Evolutionary conservation across 495 filamentous ascomycete species (phyloP), one percentile per base, ranked within the genome.

Genomic region (Tuber brumale): DNA sequence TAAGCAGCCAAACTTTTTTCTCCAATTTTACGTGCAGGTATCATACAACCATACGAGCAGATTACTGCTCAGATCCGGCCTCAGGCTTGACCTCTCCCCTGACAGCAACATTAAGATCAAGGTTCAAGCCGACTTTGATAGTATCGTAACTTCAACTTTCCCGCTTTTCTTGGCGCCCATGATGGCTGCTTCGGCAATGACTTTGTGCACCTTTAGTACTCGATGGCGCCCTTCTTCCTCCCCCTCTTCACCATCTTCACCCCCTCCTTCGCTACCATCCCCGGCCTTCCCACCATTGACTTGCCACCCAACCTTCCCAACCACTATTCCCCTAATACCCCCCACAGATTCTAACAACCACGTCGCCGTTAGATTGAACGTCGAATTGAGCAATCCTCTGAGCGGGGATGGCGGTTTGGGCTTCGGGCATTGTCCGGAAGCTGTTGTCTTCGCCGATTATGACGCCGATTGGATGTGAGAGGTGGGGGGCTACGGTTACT

Each of bases 131-230:
- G 74, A 97, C 92, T 80, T 93, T 94, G 76, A 99, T 88, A 83
- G n/a, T n/a, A n/a, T n/a, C n/a, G 92, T 95, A 71, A 98, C 90
- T 88, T 98, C 95, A 77, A 98, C 90, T 87, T 95, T 97, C 78
- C 88, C 88, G 51, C 92, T 92, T 87, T 94, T 94, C 89, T 93
- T 93, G 74, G 94, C 89, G 75, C 87, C 92, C 85, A 88, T 91
- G 81, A 98, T 84, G 44, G 90, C 92, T 18, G 93, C 92, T 86
- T 99, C 95, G 70, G 94, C 94, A 71, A 99, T 89, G 72, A 93
- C 87, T 75, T 87, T 90, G 75, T 92, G 92, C 45, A 94, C 89
- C 86, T 95, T 96, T 92, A 94, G 97, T n/a, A 95, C 88, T 86
- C 94, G 92, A 85, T 96, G 92, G 76, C 93, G 88, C 80, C 89